A percentile compares a stretch with the other conserved stretches of the same genome.
phyloP scores from a whole-genome alignment of 192 early-diverging fungal genomes.

The Coemansia aciculifera region DNA sequence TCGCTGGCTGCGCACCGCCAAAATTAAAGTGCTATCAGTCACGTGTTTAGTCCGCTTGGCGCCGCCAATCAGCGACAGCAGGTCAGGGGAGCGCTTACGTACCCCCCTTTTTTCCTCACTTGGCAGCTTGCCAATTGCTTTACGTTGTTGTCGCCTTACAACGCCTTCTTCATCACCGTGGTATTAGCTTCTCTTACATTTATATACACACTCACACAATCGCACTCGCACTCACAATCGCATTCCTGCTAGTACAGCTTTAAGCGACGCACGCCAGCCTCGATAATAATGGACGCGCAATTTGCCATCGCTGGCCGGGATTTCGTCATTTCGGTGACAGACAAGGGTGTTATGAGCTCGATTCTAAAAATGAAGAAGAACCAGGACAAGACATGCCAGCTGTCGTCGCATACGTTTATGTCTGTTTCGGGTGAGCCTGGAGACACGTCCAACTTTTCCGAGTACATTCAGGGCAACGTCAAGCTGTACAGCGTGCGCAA shows the following conservation, averaged over 20 bases:
- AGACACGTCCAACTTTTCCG: constrained; percentile 91
- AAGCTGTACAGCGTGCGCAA: constrained; percentile 88
- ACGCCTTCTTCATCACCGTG: neutral
- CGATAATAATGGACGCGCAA: constrained; percentile 69
- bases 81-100: neutral
- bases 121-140: neutral
- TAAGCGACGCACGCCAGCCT: neutral
- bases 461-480: constrained; percentile 93
- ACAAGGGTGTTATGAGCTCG: constrained; percentile 70
- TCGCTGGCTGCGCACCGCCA: neutral
- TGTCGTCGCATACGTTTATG: constrained; percentile 82
- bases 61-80: neutral
- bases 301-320: constrained; percentile 93
- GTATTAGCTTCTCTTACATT: neutral
- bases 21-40: neutral
- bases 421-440: constrained; percentile 87
- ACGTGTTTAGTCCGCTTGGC: neutral
- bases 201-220: neutral
- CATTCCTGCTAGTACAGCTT: neutral
- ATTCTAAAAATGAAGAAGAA: constrained; percentile 92
- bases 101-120: neutral
- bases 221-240: neutral
- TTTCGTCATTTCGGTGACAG: constrained; percentile 85
- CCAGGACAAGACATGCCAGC: constrained; percentile 86
- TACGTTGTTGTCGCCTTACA: neutral